Percentiles rank a stretch among this genome's conserved stretches.
These are phyloP conservation scores for Pulveroboletus sp. DNA, from an alignment of 768 basidiomycete species.

Conservation along the genomic window DNA sequence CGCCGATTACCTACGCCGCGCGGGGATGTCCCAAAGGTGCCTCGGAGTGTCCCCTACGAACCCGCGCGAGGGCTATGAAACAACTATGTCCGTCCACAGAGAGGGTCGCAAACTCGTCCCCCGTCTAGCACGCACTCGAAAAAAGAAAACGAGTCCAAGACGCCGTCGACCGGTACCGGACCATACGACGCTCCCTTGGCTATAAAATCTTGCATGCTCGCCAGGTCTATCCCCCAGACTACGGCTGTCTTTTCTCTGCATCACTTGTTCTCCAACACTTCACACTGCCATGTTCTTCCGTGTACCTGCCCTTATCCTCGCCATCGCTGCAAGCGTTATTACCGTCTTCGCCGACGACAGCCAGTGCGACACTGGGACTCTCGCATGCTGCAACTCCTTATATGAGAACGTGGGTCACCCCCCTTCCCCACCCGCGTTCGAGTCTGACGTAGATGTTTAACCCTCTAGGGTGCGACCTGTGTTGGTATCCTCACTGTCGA, in stretches of 20 bases:
- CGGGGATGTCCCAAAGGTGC: background rate
- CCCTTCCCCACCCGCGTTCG: background rate
- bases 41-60: background rate
- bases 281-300: constrained; percentile 13
- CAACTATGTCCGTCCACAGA: constrained; percentile 12
- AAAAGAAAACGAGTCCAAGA: constrained; percentile 14
- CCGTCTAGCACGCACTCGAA: constrained; percentile 6
- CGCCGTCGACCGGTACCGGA: constrained; percentile 9
- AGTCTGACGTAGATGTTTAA: background rate
- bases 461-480: background rate
- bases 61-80: background rate
- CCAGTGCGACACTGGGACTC: constrained; percentile 6
- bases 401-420: background rate
- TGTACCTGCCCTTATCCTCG: constrained; percentile 10
- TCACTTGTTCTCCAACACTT: background rate
- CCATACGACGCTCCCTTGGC: constrained; percentile 6
- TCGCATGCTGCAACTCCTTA: constrained; percentile 9
- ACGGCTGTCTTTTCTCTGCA: background rate
- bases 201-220: constrained; percentile 11
- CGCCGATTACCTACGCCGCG: constrained; percentile 2
- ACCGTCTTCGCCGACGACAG: background rate
- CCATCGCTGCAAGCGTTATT: constrained; percentile 7
- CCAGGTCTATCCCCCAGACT: background rate
- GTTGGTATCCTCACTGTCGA: background rate
- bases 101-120: background rate